Evolutionary conservation across 2,329 filamentous ascomycete genomes (phyloP).

Genomic region (Calonectria naviculata): DNA sequence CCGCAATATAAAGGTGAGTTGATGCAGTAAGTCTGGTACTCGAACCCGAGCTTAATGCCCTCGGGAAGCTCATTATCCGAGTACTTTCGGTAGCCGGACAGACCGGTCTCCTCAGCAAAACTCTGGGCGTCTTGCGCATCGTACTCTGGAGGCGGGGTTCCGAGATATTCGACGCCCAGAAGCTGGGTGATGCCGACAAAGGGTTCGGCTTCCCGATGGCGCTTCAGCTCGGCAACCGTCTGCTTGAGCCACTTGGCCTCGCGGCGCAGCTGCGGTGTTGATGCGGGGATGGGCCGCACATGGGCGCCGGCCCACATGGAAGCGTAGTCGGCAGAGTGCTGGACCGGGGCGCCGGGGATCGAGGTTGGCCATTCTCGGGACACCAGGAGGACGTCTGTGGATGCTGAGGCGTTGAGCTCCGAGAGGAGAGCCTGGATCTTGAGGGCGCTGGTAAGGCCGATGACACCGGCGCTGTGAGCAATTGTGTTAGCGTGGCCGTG

Average conservation of each 20-base stretch:
- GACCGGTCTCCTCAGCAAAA: constrained; percentile 43
- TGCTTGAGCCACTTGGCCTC: constrained; percentile 47
- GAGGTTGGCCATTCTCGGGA: constrained; percentile 49
- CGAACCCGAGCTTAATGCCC: constrained; percentile 57
- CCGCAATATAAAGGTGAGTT: constrained; percentile 66
- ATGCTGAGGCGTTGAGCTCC: background rate
- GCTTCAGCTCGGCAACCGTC: constrained; percentile 39
- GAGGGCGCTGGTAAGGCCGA: constrained; percentile 61
- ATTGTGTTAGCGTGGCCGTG: background rate
- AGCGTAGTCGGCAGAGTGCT: constrained; percentile 57
- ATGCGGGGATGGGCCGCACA: constrained; percentile 60
- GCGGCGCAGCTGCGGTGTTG: constrained; percentile 44
- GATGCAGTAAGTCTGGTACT: constrained; percentile 66
- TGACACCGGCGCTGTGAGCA: constrained; percentile 60
- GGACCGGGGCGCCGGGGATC: constrained; percentile 42
- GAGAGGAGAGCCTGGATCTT: constrained; percentile 49
- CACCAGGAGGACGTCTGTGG: constrained; percentile 38
- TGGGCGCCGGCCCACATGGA: constrained; percentile 70
- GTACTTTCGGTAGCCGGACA: constrained; percentile 44
- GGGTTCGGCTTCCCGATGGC: constrained; percentile 37
- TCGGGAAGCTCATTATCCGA: constrained; percentile 51
- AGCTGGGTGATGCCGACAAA: constrained; percentile 60
- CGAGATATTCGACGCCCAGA: constrained; percentile 63
- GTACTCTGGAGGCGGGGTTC: constrained; percentile 55
- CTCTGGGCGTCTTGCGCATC: constrained; percentile 37